Conservation (phyloP, 2,329 filamentous ascomycete species). For the Colletotrichum eremochloae region DNA sequence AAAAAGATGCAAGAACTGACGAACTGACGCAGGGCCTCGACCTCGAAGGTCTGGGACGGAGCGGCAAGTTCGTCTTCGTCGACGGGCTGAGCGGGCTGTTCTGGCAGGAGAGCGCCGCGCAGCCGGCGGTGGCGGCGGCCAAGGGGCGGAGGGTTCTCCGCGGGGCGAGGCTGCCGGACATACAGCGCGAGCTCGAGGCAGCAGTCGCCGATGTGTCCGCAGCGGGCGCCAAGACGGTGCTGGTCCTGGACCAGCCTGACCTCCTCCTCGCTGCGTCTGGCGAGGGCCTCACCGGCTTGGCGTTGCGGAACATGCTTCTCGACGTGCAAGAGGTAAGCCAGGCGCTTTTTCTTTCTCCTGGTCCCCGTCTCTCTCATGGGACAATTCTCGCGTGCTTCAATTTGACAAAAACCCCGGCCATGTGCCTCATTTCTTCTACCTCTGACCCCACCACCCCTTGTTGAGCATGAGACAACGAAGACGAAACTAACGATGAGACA, state of each 20-base stretch:
- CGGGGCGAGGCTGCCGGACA: conserved; percentile 51
- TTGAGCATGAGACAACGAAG: not conserved
- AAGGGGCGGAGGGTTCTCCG: conserved; percentile 47
- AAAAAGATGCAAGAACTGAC: not conserved
- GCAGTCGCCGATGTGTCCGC: conserved; percentile 57
- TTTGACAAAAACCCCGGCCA: too few species aligned
- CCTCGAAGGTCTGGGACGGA: conserved; percentile 69
- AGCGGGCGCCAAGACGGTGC: conserved; percentile 61
- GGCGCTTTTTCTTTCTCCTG: not conserved
- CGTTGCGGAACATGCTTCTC: conserved; percentile 69
- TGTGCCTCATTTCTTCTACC: not conserved
- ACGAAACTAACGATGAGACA: conserved; percentile 14
- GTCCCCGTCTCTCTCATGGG: too few species aligned
- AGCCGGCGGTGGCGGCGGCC: conserved; percentile 16
- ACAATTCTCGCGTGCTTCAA: too few species aligned
- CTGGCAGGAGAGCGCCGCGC: conserved; percentile 14
- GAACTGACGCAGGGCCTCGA: conserved; percentile 72
- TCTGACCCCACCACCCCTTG: not conserved
- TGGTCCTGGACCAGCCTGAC: conserved; percentile 77
- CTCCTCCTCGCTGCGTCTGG: conserved; percentile 72
- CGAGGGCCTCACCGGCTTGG: conserved; percentile 57
- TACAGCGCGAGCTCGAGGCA: conserved; percentile 56
- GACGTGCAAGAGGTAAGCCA: conserved; percentile 72
- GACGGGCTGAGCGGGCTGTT: conserved; percentile 79
- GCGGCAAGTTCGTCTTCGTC: conserved; percentile 77